Base-by-base conservation (phyloP, 352 stramenopile genomes). In the Phytophthora constricta region DNA sequence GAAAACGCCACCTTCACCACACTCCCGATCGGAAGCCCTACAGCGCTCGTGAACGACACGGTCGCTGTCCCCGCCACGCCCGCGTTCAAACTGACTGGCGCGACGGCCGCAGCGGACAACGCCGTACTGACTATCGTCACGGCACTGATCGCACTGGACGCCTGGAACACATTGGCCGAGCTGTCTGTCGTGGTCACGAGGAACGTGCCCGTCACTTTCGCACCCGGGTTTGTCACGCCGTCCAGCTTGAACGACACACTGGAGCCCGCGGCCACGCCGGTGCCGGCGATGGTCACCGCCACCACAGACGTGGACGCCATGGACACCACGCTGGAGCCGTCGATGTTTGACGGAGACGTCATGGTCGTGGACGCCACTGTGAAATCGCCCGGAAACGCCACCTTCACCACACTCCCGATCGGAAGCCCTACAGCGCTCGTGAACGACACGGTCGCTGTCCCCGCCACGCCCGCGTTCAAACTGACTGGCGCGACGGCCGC, bases 161-260 rank as follows among this genome's bases (percentile, higher is more conserved):
- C 49, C 45, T 84, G 56, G 25, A 81, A 86, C 26, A 67, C 51
- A 19, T 49, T 46, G 2, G 37, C 49, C 1, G 57, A 63, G 49
- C 62, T 75, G 54, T 89, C 78, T 37, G 58, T 65, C 39, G 76
- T 84, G 41, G 33, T 50, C 46, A 90, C 4, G 3, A 48, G 25
- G 55, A 89, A 90, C 16, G 31, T 37, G 31, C 31, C 7, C 13
- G 31, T 37, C 39, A 59, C 68, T 37, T 68, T 74, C 47, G 67
- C 76, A 11, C 80, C 82, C 56, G 77, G 74, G 58, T 90, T 90
- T 61, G 74, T 86, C 20, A 89, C 63, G 13, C 68, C 73, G 31
- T 80, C 45, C 59, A 90, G 41, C 42, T 72, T 65, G 62, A 90
- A 84, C 31, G 77, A 79, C 20, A 88, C 68, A 1, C 28, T 57